Evolutionary conservation across 441 rosid genomes (phyloP), one percentile per base, ranked within the genome.

Genomic region (Pelargonium cotyledonis): DNA sequence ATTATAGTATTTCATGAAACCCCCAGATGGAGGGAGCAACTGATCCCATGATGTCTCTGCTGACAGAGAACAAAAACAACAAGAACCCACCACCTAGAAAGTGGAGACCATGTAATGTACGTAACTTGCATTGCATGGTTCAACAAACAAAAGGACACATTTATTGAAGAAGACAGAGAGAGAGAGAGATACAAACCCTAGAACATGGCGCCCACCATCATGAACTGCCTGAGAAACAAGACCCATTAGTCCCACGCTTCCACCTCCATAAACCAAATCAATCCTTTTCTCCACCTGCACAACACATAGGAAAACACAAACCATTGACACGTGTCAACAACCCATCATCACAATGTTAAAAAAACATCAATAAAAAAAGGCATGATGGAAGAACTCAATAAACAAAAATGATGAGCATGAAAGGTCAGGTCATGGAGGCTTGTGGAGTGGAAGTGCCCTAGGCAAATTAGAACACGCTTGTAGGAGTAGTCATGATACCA

Each of bases 401-500:
- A 79, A 72, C 65, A 71, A 82, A 83, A 80, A 82, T 74, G 70
- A 71, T 62, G 72, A 58, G 35, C 35, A 29, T 29, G 35, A 29
- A 29, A 63, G 69, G 49, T 51, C 71, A 69, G 21, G 73, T 73
- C 18, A 62, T 67, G 70, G 67, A 51, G 77, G 70, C 63, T 65
- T 64, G 80, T 63, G 77, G 64, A 80, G 35, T 29, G 35, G 35
- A 29, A 69, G 61, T 64, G 72, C 68, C 43, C 80, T 62, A 65
- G 58, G 38, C 63, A 70, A 73, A 41, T 29, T 29, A 70, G 72
- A 80, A 85, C 89, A 83, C 80, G 89, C 87, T 81, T 69, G 47
- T 69, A 69, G 64, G 79, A 66, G 86, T 86, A 29, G 35, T 29
- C 85, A 90, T 88, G 80, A 88, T 85, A 76, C 35, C 81, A 62